phyloP scores from a whole-genome alignment of 2,329 filamentous ascomycete species.

The Ceratocystiopsis sp. region DNA sequence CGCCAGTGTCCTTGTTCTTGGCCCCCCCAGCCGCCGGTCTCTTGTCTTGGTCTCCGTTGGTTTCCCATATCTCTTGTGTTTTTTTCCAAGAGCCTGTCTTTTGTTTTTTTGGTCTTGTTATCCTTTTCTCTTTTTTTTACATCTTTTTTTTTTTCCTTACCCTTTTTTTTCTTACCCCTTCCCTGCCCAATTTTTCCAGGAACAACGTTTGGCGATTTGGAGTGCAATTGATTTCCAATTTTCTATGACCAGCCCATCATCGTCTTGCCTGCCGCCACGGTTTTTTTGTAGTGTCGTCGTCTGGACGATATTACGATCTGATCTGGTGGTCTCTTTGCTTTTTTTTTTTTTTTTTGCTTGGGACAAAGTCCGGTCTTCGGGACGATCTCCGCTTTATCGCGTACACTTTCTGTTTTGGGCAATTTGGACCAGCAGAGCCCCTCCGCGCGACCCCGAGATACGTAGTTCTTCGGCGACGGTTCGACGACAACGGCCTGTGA shows the following conservation, averaged over 20 bases:
- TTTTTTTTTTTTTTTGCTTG: too few relatives aligned
- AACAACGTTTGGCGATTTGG: constrained; percentile 31
- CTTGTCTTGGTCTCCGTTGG: too few relatives aligned
- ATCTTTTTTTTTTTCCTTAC: constrained; percentile 3
- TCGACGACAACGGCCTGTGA: too few relatives aligned
- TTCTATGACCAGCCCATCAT: neutral
- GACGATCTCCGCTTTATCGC: neutral
- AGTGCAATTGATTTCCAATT: constrained; percentile 24
- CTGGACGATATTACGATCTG: too few relatives aligned
- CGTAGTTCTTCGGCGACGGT: too few relatives aligned
- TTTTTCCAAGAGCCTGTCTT: neutral
- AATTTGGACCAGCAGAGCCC: neutral
- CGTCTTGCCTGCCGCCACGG: too few relatives aligned
- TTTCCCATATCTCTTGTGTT: neutral
- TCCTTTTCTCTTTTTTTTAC: constrained; percentile 3
- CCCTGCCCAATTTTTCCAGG: constrained; percentile 17
- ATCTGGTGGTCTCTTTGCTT: too few relatives aligned
- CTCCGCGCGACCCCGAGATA: too few relatives aligned
- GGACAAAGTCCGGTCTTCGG: too few relatives aligned
- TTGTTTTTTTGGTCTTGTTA: neutral
- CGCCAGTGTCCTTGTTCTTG: too few relatives aligned
- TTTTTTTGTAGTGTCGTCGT: too few relatives aligned
- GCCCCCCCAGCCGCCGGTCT: too few relatives aligned
- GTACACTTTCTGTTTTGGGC: neutral
- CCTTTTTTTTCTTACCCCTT: constrained; percentile 6